A percentile compares a stretch with the other conserved stretches of the same genome.
These are phyloP conservation scores for Sclerotinia spermophila DNA, from an alignment of 2,329 filamentous ascomycete genomes.

Conservation along the genomic window DNA sequence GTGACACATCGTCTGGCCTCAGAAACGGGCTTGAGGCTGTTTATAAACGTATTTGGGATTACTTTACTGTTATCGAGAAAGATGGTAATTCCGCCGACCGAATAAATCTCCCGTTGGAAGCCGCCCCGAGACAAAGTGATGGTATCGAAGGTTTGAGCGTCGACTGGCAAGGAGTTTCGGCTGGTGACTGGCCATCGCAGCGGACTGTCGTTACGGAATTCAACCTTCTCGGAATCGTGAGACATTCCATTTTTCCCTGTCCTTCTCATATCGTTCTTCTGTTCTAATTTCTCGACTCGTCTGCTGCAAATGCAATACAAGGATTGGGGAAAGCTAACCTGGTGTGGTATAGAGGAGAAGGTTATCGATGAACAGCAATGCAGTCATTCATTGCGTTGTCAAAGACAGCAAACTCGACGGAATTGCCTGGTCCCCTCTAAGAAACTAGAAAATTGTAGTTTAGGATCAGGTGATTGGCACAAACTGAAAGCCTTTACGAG, in stretches of 20 bases:
- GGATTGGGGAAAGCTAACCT: not conserved
- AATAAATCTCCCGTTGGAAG: not conserved
- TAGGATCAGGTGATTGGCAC: not conserved
- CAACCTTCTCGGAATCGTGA: not conserved
- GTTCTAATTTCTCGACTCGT: not conserved
- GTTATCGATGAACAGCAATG: not conserved
- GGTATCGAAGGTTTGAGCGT: conserved; percentile 1
- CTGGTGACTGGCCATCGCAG: not conserved
- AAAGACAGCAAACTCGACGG: not conserved
- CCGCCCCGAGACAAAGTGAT: not conserved
- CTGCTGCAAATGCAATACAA: not conserved
- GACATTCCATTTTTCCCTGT: not conserved
- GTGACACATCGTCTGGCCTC: not conserved
- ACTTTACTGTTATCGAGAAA: not conserved
- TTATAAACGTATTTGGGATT: not conserved
- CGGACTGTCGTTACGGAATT: not conserved
- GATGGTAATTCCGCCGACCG: not conserved
- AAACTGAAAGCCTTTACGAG: not conserved
- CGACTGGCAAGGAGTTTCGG: not conserved
- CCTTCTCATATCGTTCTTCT: not conserved
- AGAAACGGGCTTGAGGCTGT: not conserved
- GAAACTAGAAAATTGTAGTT: not conserved
- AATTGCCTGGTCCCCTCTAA: not conserved
- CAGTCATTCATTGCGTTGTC: not conserved
- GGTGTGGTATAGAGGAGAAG: not conserved